Evolutionary conservation across 176 grass and related monocot genomes (phyloP), one percentile per base, ranked within the genome.

Genomic region (Raddia guianensis): DNA sequence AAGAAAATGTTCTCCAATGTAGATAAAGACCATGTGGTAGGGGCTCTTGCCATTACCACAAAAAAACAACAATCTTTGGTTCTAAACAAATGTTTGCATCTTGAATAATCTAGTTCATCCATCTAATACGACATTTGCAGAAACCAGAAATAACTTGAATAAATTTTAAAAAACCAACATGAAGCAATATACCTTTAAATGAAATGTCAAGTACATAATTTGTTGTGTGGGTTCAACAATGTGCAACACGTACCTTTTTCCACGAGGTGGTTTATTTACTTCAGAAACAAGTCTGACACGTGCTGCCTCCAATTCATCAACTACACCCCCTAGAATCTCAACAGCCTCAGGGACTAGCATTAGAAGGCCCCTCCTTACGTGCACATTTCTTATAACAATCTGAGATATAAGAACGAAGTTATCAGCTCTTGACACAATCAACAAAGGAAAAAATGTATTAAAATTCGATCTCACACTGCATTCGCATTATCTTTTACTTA

Each of bases 221-320:
- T 82, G 37, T 2, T 3, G 37, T 40, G 37, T 9, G 6, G 18
- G 20, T 80, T 76, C 57, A 61, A 8, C 68, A 72, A 47, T 44
- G 51, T 19, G 3, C 40, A 53, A 45, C 62, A 40, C 74, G 79
- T 86, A 97, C 94, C 85, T 94, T 89, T 87, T 97, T 50, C 95
- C 90, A 82, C 92, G 89, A 54, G 92, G 90, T 37, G 95, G 92
- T 74, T 98, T 98, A 75, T 98, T 92, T 86, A 98, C 80, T 90
- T 98, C 95, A 74, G 81, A 82, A 83, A 98, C 90, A 82, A 98
- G 90, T 73, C 90, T 94, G 44, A 81, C 53, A 80, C 92, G 85
- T 49, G 92, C 92, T 87, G 81, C 89, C 74, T 98, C 90, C 80
- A 98, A 56, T 74, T 89, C 89, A 42, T 98, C 89, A 75, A 78